Percentiles rank a stretch among this genome's conserved stretches.
phyloP scores from a whole-genome alignment of 495 filamentous ascomycete genomes.

The Rhypophila decipiens region DNA sequence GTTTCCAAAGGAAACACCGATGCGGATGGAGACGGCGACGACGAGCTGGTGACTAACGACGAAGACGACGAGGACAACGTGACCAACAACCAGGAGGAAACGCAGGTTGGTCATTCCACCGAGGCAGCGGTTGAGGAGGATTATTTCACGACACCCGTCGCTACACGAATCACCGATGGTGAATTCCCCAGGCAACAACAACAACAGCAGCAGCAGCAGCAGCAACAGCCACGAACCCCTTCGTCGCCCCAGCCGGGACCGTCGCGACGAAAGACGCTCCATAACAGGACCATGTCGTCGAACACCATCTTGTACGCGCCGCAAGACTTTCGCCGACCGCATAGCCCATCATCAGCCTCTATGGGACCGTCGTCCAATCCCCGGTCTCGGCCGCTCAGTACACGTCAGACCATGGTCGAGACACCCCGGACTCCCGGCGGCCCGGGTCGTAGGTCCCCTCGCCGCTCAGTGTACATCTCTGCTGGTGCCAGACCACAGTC shows the following conservation, averaged over 20 bases:
- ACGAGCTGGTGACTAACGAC: slow-evolving; percentile 78
- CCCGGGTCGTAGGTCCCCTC: slow-evolving; percentile 43
- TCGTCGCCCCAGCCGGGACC: slow-evolving; percentile 26
- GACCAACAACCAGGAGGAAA: slow-evolving; percentile 19
- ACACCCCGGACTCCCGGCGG: slow-evolving; percentile 29
- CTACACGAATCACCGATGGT: slow-evolving; percentile 19
- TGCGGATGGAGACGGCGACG: slow-evolving; percentile 79
- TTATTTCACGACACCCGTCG: slow-evolving; percentile 41
- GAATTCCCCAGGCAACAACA: slow-evolving; percentile 13
- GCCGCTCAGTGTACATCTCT: slow-evolving; percentile 33
- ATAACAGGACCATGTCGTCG: slow-evolving; percentile 64
- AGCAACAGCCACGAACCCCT: slow-evolving; percentile 14
- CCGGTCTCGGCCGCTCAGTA: slow-evolving; percentile 26
- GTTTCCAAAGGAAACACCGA: slow-evolving; percentile 53
- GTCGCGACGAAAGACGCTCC: slow-evolving; percentile 32
- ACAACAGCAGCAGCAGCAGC: slow-evolving; percentile 12
- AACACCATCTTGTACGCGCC: slow-evolving; percentile 74
- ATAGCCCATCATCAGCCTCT: slow-evolving; percentile 45
- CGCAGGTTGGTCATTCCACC: slow-evolving; percentile 1
- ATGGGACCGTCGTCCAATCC: slow-evolving; percentile 20
- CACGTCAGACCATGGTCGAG: slow-evolving; percentile 29
- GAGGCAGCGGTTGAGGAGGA: slow-evolving; percentile 30
- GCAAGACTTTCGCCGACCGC: slow-evolving; percentile 25
- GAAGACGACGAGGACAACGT: slow-evolving; percentile 47
- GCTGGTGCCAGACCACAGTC: no score